Evolutionary conservation across 176 grass and related monocot species (phyloP), one percentile per base, ranked within the genome.

Genomic region (Puccinellia tenuiflora): DNA sequence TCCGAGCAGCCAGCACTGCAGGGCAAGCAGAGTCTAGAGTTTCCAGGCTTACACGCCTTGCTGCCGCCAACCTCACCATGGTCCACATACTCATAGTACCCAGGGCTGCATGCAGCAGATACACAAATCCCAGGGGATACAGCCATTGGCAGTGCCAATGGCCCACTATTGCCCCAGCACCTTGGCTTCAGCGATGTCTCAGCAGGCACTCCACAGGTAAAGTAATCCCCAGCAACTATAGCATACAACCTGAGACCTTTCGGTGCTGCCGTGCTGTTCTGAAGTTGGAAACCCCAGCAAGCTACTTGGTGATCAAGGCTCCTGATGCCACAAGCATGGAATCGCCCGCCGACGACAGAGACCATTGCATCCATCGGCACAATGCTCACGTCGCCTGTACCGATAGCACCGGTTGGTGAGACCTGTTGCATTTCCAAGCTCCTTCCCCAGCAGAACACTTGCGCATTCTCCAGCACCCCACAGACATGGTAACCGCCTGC

Each of bases 311-410:
- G 96, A 86, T 98, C 92, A 77, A 91, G 55, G 77, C 90, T 98
- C 76, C 88, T 95, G 70, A 98, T 98, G 39, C 96, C 96, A 64
- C 96, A 98, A 9, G 96, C 92, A 91, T 98, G 96, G 39, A 98
- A 98, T 37, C 96, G 89, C 4, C 96, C 96, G 37, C 96, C 91
- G 0, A 91, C 96, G 1, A 98, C 92, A 50, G 87, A 85, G 76
- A 93, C 83, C 96, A 98, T 98, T 3, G 89, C 90, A 85, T 98
- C 92, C 92, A 98, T 98, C 0, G 96, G 96, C 50, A 98, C 96
- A 68, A 95, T 86, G 65, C 90, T 95, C 34, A 95, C 91, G 57
- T 98, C 89, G 5, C 96, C 96, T 76, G 90, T 84, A 22, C 93
- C 96, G 7, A 90, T 86, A 55, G 90, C 73, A 76, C 79, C 91